Base-by-base conservation (phyloP, 805 yeast species). In the Kodamaea kakaduensis region DNA sequence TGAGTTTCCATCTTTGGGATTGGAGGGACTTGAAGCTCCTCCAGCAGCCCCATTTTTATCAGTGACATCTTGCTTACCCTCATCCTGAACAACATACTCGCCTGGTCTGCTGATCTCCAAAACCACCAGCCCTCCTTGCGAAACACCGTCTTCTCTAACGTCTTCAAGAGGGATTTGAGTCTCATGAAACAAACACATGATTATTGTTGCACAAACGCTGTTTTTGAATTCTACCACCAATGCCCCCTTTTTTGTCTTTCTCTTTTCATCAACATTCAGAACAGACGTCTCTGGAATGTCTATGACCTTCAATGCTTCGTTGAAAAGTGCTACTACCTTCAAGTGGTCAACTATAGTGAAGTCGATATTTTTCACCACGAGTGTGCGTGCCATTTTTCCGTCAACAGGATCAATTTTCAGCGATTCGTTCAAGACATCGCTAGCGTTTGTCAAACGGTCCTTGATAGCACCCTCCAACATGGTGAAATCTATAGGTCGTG, bases 141-240 rank as follows among this genome's bases (percentile, higher is more conserved):
- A 29, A 12, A 38, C 46, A 3, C 36, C 33, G n/a, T 48, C 54
- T 28, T 53, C 53, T 18, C 36, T 61, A 53, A 41, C 63, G 25
- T 37, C 52, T 47, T 37, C 52, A 42, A 39, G 61, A 24, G 56
- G 60, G 16, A 56, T 37, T 5, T 45, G 38, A 8, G 54, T 57
- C 1, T 64, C 62, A 36, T 64, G 58, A 17, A 81, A 52, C 2
- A 77, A 64, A 15, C 67, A 55, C 0, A 74, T 62, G 0, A 75
- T 52, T 0, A 75, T 53, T 0, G 90, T 81, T 0, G 90, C 81
- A 32, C 73, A 62, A 14, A 61, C 57, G 28, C 72, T 58, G 23
- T 67, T 69, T 8, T 69, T 59, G 35, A 84, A 70, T 42, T 75
- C 78, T 7, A 84, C 48, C 2, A 78, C 58, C 28, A 77, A 54